Percentiles rank a stretch among this genome's conserved stretches.
phyloP scores from a whole-genome alignment of 768 basidiomycete species.

The Phlebiopsis gigantea region DNA sequence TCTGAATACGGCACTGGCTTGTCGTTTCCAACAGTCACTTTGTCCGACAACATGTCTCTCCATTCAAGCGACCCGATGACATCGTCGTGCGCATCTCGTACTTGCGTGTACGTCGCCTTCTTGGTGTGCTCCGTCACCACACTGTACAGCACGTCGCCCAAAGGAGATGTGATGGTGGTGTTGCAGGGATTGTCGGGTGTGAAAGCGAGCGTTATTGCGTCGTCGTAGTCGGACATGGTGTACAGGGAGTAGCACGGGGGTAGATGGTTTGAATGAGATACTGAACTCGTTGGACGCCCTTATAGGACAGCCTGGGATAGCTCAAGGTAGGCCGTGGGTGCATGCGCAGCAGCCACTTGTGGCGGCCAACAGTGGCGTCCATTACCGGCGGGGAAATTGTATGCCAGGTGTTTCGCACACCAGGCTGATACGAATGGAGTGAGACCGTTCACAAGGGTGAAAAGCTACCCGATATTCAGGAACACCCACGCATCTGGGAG shows the following conservation, averaged over 20 bases:
- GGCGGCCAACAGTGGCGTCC: neutral
- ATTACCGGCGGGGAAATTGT: neutral
- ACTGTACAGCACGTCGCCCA: constrained; percentile 30
- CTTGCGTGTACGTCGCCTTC: constrained; percentile 27
- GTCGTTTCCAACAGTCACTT: constrained; percentile 31
- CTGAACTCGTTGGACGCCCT: no score
- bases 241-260: neutral
- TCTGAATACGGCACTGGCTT: constrained; percentile 27
- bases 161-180: constrained; percentile 29
- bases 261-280: no score
- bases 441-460: neutral
- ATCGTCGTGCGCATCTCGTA: constrained; percentile 28
- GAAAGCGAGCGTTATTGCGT: constrained; percentile 27
- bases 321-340: neutral
- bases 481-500: no score
- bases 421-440: neutral
- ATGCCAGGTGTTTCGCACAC: neutral
- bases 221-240: constrained; percentile 11
- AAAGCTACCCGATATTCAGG: neutral
- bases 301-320: neutral
- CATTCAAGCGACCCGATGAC: constrained; percentile 35
- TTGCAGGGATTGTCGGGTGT: constrained; percentile 39
- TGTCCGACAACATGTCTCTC: constrained; percentile 33
- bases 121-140: constrained; percentile 31
- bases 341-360: neutral